These are phyloP conservation scores for Fusarium longipes DNA, from an alignment of 2,329 filamentous ascomycete genomes.

Conservation along the genomic window DNA sequence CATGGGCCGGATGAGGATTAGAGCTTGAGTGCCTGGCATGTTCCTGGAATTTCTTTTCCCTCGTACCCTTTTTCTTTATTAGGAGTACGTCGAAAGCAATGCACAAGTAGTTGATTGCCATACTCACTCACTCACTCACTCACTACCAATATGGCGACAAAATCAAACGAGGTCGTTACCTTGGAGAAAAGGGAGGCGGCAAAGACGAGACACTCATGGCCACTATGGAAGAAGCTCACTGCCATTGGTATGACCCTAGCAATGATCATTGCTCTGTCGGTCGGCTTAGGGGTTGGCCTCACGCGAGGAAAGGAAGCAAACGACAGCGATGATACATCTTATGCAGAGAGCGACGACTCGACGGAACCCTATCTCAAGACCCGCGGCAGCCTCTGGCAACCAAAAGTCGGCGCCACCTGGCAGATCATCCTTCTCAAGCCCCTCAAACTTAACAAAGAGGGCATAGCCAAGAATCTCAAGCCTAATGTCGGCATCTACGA, in stretches of 20 bases:
- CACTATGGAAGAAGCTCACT: slow-evolving; percentile 49
- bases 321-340: slow-evolving; percentile 31
- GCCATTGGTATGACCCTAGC: slow-evolving; percentile 42
- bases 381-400: slow-evolving; percentile 60
- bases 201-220: slow-evolving; percentile 39
- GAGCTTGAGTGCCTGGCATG: slow-evolving; percentile 27
- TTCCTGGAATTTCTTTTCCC: slow-evolving; percentile 4
- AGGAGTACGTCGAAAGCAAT: slow-evolving; percentile 4
- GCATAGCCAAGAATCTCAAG: slow-evolving; percentile 41
- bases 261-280: slow-evolving; percentile 57
- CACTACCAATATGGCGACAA: slow-evolving; percentile 12
- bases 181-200: slow-evolving; percentile 13
- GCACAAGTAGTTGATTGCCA: neutral
- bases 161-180: slow-evolving; percentile 5
- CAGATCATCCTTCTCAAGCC: slow-evolving; percentile 68
- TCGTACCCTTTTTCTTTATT: neutral
- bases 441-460: slow-evolving; percentile 57
- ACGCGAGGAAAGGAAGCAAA: slow-evolving; percentile 48
- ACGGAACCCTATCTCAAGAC: slow-evolving; percentile 29
- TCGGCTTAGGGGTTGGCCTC: slow-evolving; percentile 69
- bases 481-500: slow-evolving; percentile 63
- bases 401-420: slow-evolving; percentile 64
- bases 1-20: slow-evolving; percentile 30
- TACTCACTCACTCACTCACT: neutral
- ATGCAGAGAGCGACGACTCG: slow-evolving; percentile 38